These are phyloP conservation scores for Albifimbria verrucaria DNA, from an alignment of 2,329 filamentous ascomycete species.

Conservation along the genomic window DNA sequence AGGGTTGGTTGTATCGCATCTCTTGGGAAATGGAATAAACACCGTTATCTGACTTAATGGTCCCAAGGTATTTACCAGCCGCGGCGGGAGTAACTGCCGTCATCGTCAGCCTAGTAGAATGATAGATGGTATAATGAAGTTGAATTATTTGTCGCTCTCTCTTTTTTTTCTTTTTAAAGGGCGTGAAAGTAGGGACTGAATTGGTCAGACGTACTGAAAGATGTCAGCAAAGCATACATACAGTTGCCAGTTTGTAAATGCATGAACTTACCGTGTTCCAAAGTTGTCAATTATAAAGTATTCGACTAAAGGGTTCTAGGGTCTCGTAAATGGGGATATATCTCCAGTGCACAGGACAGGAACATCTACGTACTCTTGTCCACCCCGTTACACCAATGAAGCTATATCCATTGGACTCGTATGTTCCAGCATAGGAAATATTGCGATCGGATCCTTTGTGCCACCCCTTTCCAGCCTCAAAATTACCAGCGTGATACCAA, in stretches of 20 bases:
- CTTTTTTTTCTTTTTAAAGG: too few relatives aligned
- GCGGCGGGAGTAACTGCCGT: neutral
- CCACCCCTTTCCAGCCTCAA: slow-evolving; percentile 1
- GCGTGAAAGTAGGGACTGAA: too few relatives aligned
- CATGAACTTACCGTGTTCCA: neutral
- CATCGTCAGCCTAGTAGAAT: neutral
- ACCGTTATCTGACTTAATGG: neutral
- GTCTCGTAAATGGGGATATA: neutral
- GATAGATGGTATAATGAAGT: too few relatives aligned
- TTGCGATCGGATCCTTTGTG: neutral
- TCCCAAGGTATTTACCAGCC: neutral
- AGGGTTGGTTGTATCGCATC: neutral
- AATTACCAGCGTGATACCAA: too few relatives aligned
- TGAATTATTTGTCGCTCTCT: too few relatives aligned
- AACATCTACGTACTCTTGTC: neutral
- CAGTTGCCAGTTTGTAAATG: too few relatives aligned
- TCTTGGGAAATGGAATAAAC: neutral
- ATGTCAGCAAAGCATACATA: too few relatives aligned
- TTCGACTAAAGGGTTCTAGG: neutral
- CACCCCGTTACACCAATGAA: neutral
- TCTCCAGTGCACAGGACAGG: neutral
- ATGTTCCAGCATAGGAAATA: neutral
- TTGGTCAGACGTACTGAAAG: neutral
- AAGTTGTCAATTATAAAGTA: neutral
- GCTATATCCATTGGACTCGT: neutral